Conservation (phyloP, 306 rosid species). For the Urtica urens region DNA sequence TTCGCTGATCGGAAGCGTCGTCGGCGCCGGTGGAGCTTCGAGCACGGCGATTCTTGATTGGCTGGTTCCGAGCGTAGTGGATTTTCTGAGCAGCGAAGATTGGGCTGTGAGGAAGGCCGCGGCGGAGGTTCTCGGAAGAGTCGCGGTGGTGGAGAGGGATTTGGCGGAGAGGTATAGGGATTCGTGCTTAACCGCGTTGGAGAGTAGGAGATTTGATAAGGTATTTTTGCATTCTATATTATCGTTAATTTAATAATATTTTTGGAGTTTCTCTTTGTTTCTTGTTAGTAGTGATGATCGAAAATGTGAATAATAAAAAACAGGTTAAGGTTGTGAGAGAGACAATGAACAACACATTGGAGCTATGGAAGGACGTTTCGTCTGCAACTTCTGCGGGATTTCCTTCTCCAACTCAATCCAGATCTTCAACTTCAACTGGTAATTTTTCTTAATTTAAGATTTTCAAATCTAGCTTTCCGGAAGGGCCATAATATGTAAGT, state of each 20-base stretch:
- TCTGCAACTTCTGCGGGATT: constrained; percentile 27
- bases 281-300: constrained; percentile 5
- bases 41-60: constrained; percentile 55
- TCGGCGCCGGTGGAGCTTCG: constrained; percentile 67
- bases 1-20: constrained; percentile 58
- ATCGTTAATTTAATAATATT: not conserved
- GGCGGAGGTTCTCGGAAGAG: constrained; percentile 68
- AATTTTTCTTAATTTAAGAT: not conserved
- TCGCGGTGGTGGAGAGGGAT: constrained; percentile 50
- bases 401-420: constrained; percentile 32
- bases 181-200: constrained; percentile 60
- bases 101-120: constrained; percentile 93
- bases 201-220: constrained; percentile 87
- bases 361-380: constrained; percentile 58
- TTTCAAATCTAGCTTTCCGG: not conserved
- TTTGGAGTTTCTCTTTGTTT: not conserved
- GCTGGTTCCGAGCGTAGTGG: constrained; percentile 68
- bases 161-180: constrained; percentile 46
- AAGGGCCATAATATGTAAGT: no score
- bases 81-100: constrained; percentile 62
- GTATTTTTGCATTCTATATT: constrained; percentile 22
- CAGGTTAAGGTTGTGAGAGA: constrained; percentile 92
- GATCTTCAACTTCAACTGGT: constrained; percentile 46
- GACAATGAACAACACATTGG: constrained; percentile 71
- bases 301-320: not conserved